Conservation (phyloP, 163 green algal genomes). For the Scenedesmus sp. region DNA sequence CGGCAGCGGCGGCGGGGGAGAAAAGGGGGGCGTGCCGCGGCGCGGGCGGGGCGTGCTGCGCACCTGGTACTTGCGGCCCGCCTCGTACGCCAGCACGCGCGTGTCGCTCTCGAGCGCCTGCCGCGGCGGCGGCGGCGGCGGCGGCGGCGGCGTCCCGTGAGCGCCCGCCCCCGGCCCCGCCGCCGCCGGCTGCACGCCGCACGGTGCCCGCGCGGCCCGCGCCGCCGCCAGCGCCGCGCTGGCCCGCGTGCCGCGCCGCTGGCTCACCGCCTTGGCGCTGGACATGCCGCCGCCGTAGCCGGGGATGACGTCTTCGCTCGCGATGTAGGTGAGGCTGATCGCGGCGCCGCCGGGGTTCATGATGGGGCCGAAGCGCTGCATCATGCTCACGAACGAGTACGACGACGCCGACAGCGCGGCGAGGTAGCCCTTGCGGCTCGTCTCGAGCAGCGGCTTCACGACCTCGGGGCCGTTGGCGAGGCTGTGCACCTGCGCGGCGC, state of each 20-base stretch:
- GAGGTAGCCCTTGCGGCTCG: constrained; percentile 95
- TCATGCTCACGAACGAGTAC: constrained; percentile 97
- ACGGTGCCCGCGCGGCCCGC: no score
- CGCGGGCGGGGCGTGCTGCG: constrained; percentile 3
- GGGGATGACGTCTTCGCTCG: constrained; percentile 91
- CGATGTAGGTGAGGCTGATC: constrained; percentile 97
- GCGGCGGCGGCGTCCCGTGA: not conserved
- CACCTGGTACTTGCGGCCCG: constrained; percentile 90
- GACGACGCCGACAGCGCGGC: constrained; percentile 94
- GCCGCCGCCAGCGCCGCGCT: no score
- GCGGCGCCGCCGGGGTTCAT: constrained; percentile 87
- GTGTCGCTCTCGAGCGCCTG: constrained; percentile 98
- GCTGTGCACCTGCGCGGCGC: constrained; percentile 81
- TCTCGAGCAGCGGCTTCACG: constrained; percentile 96
- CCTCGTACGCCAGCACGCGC: constrained; percentile 96
- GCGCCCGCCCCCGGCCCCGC: no score
- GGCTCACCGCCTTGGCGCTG: constrained; percentile 78
- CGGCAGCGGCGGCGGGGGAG: not conserved
- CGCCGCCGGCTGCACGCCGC: no score
- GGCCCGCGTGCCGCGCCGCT: no score
- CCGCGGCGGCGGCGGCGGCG: constrained; percentile 56
- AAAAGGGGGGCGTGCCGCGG: no score
- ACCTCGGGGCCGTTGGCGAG: constrained; percentile 99
- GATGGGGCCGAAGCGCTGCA: constrained; percentile 89
- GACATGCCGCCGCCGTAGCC: constrained; percentile 93